These are phyloP conservation scores for Teunomyces funiuensis DNA, from an alignment of 805 yeast species.

Conservation along the genomic window DNA sequence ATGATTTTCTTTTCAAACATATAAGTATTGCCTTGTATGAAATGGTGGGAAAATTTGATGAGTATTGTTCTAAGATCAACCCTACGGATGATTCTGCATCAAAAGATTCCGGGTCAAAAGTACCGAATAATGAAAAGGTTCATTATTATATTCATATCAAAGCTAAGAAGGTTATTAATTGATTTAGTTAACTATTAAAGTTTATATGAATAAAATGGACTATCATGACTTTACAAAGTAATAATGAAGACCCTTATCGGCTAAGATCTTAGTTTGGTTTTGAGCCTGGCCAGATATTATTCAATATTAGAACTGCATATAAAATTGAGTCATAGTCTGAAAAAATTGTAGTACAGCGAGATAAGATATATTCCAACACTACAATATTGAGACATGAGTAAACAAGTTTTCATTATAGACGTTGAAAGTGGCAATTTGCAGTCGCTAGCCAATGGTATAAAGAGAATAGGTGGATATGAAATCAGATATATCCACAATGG, in stretches of 20 bases:
- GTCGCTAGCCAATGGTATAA: conserved; percentile 85
- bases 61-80: conserved; percentile 23
- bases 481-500: conserved; percentile 61
- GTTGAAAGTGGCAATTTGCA: conserved; percentile 93
- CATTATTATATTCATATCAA: conserved; percentile 27
- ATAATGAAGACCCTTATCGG: too few species aligned
- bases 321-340: conserved; percentile 3
- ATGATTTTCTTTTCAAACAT: conserved; percentile 28
- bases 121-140: conserved; percentile 9
- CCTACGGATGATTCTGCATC: conserved; percentile 15
- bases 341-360: conserved; percentile 1
- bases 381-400: conserved; percentile 14
- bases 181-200: not conserved
- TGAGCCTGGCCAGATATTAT: not conserved
- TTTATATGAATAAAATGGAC: too few species aligned
- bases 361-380: not conserved
- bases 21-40: conserved; percentile 31
- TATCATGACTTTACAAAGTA: too few species aligned
- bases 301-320: not conserved
- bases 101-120: conserved; percentile 11
- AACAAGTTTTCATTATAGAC: conserved; percentile 71
- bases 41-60: conserved; percentile 31
- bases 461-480: conserved; percentile 63
- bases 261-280: not conserved
- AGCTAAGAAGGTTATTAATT: conserved; percentile 14